phyloP scores from a whole-genome alignment of 495 filamentous ascomycete genomes.

The Daldinia concentrica region DNA sequence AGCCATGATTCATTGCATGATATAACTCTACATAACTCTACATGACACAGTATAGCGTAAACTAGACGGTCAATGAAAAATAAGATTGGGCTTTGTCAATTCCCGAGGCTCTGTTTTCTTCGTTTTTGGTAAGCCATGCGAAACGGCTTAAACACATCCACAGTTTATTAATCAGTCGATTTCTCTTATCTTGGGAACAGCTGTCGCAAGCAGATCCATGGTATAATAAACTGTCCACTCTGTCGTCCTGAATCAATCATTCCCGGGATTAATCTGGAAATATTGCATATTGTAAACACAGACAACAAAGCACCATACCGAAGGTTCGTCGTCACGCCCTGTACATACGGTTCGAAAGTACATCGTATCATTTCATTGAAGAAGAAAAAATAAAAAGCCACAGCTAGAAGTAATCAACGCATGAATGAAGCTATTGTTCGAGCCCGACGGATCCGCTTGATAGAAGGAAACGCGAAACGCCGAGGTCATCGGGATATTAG shows the following conservation, averaged over 20 bases:
- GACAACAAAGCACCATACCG: conserved; percentile 12
- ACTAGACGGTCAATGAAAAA: neutral
- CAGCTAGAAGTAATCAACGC: conserved; percentile 10
- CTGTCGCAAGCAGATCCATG: conserved; percentile 20
- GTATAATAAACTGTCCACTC: conserved; percentile 1
- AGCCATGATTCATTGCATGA: conserved; percentile 6
- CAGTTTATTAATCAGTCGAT: conserved; percentile 28
- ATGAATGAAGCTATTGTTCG: conserved; percentile 28
- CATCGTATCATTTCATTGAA: conserved; percentile 29
- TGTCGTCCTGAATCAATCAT: conserved; percentile 10
- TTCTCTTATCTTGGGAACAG: conserved; percentile 9
- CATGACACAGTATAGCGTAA: neutral
- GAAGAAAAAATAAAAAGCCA: conserved; percentile 19
- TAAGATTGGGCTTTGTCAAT: neutral
- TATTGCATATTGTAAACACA: conserved; percentile 12
- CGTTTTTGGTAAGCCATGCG: neutral
- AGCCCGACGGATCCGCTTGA: conserved; percentile 43
- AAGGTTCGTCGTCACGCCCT: conserved; percentile 10
- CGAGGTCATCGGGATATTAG: conserved; percentile 41
- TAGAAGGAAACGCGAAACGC: conserved; percentile 33
- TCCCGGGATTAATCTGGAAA: neutral
- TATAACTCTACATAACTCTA: conserved; percentile 3
- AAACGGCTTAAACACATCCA: conserved; percentile 30
- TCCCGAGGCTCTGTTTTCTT: conserved; percentile 4
- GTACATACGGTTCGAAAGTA: neutral